phyloP scores from a whole-genome alignment of 2,329 filamentous ascomycete species.

The Cytospora paraplurivora region DNA sequence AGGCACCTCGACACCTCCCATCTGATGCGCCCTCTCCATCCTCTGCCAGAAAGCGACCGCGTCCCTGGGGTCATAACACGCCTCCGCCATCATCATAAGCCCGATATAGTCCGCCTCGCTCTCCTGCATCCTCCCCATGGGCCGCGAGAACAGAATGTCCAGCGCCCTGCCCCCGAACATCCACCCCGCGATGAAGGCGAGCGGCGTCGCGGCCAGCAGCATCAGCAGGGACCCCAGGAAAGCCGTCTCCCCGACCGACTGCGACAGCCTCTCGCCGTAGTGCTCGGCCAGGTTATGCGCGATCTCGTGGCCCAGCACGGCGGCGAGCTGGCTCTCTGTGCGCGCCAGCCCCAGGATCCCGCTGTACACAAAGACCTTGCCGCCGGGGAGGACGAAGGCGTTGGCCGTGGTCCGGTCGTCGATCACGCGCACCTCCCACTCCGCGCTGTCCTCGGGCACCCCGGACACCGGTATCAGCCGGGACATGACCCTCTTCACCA shows the following conservation, averaged over 20 bases:
- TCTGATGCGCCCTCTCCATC: constrained; percentile 56
- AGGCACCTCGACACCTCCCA: constrained; percentile 52
- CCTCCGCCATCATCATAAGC: constrained; percentile 79
- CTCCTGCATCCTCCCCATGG: constrained; percentile 72
- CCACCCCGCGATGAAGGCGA: constrained; percentile 45
- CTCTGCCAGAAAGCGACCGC: constrained; percentile 68
- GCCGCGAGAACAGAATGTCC: constrained; percentile 65
- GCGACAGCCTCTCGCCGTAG: constrained; percentile 63
- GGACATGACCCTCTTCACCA: constrained; percentile 66
- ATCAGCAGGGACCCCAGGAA: constrained; percentile 53
- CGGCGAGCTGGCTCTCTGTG: constrained; percentile 70
- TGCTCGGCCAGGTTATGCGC: constrained; percentile 75
- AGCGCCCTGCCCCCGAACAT: constrained; percentile 52
- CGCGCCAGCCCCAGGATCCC: constrained; percentile 70
- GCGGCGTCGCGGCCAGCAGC: constrained; percentile 48
- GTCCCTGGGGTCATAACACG: constrained; percentile 71
- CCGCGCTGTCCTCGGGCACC: constrained; percentile 42
- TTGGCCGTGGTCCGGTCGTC: constrained; percentile 64
- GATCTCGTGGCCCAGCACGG: constrained; percentile 79
- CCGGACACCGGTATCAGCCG: constrained; percentile 69
- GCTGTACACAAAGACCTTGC: constrained; percentile 78
- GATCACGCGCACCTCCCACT: constrained; percentile 77
- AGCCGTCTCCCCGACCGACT: constrained; percentile 54
- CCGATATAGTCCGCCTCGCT: constrained; percentile 81
- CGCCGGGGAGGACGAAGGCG: constrained; percentile 76